Percentiles rank a stretch among this genome's conserved stretches.
Evolutionary conservation across 495 filamentous ascomycete species (phyloP).

Genomic region (Achaetomiella virescens): DNA sequence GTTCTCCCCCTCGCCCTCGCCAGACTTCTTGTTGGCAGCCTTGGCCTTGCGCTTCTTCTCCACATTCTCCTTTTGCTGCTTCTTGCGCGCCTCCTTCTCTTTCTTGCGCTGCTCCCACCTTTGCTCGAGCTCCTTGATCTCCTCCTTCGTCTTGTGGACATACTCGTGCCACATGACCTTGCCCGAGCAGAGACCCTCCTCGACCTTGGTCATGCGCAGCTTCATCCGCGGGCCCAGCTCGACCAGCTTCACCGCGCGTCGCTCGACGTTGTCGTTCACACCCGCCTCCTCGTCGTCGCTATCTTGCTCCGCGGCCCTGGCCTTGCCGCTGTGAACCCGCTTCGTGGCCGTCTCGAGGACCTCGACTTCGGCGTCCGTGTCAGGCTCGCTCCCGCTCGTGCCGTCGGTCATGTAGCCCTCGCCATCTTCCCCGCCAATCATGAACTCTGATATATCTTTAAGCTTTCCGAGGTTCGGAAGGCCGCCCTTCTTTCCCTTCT

Average conservation of each 20-base stretch:
- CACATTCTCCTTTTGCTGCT: slow-evolving; percentile 77
- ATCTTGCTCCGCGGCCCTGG: slow-evolving; percentile 35
- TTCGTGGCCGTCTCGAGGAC: slow-evolving; percentile 67
- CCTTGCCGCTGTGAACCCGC: slow-evolving; percentile 59
- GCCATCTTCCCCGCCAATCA: slow-evolving; percentile 71
- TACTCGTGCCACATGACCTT: slow-evolving; percentile 98
- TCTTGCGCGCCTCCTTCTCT: slow-evolving; percentile 76
- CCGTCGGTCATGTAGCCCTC: slow-evolving; percentile 74
- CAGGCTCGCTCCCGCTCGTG: slow-evolving; percentile 84
- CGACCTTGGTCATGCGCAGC: slow-evolving; percentile 87
- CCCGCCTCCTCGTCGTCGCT: slow-evolving; percentile 29
- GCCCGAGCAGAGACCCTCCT: slow-evolving; percentile 86
- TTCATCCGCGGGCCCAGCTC: slow-evolving; percentile 89
- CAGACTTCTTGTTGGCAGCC: slow-evolving; percentile 44
- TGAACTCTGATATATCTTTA: slow-evolving; percentile 91
- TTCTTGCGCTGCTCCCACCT: slow-evolving; percentile 70
- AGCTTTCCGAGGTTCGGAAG: slow-evolving; percentile 86
- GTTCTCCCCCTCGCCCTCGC: slow-evolving; percentile 48
- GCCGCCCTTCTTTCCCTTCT: slow-evolving; percentile 57
- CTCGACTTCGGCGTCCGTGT: slow-evolving; percentile 95
- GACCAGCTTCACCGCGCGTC: slow-evolving; percentile 80
- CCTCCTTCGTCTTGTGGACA: slow-evolving; percentile 71
- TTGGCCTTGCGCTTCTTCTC: slow-evolving; percentile 67
- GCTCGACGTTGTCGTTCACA: slow-evolving; percentile 53
- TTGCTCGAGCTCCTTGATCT: slow-evolving; percentile 69